Conservation (phyloP, 2,329 filamentous ascomycete genomes). For the Ustulina deusta region DNA sequence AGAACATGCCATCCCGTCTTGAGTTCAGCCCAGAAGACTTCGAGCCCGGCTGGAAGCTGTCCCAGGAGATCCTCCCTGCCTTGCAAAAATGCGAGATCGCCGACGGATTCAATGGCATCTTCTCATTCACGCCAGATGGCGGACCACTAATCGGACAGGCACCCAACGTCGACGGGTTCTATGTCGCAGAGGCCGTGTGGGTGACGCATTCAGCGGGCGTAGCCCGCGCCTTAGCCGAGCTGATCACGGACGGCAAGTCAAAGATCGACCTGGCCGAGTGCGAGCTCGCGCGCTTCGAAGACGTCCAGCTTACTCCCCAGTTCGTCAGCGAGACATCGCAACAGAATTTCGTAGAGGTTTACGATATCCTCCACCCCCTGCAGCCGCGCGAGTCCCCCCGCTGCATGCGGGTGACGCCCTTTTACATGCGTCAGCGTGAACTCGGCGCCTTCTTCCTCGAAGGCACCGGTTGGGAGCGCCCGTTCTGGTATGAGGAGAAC, state of each 20-base stretch:
- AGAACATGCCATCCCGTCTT: conserved; percentile 38
- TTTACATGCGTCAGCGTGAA: conserved; percentile 38
- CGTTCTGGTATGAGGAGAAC: conserved; percentile 38
- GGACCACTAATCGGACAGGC: conserved; percentile 37
- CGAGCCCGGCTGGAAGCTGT: conserved; percentile 37
- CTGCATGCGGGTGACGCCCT: conserved; percentile 33
- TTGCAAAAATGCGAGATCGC: conserved; percentile 36
- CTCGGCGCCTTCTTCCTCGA: conserved; percentile 40
- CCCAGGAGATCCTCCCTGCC: conserved; percentile 36
- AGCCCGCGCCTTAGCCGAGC: conserved; percentile 37
- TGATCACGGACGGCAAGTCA: conserved; percentile 38
- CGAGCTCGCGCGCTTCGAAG: conserved; percentile 39
- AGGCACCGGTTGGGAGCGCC: conserved; percentile 34
- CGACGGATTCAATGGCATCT: conserved; percentile 40
- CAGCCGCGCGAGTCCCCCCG: conserved; percentile 38
- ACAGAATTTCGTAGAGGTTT: conserved; percentile 39
- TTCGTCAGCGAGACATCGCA: conserved; percentile 37
- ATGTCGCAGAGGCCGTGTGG: conserved; percentile 40
- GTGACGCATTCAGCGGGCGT: conserved; percentile 40
- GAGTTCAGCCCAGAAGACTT: conserved; percentile 37
- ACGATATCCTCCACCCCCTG: conserved; percentile 40
- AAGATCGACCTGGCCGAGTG: conserved; percentile 37
- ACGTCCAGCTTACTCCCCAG: conserved; percentile 35
- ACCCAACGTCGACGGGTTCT: conserved; percentile 39
- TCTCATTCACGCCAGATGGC: conserved; percentile 40